These are phyloP conservation scores for Trypethelium eluteriae DNA, from an alignment of 495 filamentous ascomycete species.

Conservation along the genomic window DNA sequence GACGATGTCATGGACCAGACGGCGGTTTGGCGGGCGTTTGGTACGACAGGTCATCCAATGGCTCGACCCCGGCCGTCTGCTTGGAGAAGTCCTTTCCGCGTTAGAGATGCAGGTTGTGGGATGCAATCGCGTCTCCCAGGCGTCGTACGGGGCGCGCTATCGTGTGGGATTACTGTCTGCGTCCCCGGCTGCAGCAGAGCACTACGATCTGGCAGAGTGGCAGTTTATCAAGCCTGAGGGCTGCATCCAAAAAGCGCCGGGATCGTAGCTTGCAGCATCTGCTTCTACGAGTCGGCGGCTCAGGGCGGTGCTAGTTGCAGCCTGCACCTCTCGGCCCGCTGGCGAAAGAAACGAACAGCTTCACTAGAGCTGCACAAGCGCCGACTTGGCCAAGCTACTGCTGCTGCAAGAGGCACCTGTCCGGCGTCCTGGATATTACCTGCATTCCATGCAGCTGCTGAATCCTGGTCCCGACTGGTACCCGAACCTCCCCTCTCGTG, in stretches of 20 bases:
- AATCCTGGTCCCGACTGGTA: not conserved
- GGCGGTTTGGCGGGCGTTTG: not conserved
- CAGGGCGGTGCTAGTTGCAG: slow-evolving; percentile 5
- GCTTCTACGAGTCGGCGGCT: not conserved
- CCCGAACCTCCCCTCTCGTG: not conserved
- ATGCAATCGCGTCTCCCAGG: not conserved
- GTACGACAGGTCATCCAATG: not conserved
- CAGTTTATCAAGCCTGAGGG: not conserved
- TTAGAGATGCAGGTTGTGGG: not conserved
- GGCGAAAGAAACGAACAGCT: not conserved
- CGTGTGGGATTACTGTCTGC: not conserved
- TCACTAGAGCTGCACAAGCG: slow-evolving; percentile 7
- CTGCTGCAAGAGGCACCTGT: not conserved
- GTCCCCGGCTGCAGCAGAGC: not conserved
- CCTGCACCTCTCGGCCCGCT: not conserved
- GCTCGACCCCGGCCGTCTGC: not conserved
- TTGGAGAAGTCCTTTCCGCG: not conserved
- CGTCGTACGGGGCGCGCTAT: not conserved
- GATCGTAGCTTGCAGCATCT: slow-evolving; percentile 8
- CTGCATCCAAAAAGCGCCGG: not conserved
- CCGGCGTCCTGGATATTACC: slow-evolving; percentile 1
- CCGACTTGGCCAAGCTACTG: not conserved
- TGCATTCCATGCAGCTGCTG: slow-evolving; percentile 9
- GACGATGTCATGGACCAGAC: not conserved
- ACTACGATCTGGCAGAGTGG: slow-evolving; percentile 3